Base-by-base conservation (phyloP, 331 rosid species). In the Ulmus americana region DNA sequence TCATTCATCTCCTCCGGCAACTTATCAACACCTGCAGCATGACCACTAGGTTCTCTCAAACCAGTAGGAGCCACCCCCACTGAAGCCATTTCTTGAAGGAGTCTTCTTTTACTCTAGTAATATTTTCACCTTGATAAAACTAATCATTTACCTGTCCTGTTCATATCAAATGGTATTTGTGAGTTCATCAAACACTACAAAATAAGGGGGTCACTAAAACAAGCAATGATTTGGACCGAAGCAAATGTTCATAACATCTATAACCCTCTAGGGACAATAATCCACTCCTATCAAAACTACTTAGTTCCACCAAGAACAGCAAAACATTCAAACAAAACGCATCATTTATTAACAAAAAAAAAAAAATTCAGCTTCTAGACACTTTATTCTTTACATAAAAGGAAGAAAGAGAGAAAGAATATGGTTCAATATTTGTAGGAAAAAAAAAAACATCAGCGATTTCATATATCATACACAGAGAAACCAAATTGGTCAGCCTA, bases 1-100 rank as follows among this genome's bases (percentile, higher is more conserved):
- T 86, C 97, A 45, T 83, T 91, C 97, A 91, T 83, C 87, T 91
- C 97, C 77, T 88, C 97, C 0, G 96, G 97, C 69, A 91, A 75
- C 74, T 83, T 83, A 74, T 86, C 97, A 79, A 88, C 88, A 46
- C 95, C 90, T 8, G 72, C 83, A 11, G 73, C 76, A 62, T 83
- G 90, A 52, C 83, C 90, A 76, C 78, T 72, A 10, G 88, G 64
- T 59, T 88, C 95, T 78, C 92, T 82, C 81, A 84, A 39, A 65
- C 84, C 77, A 10, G 88, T 61, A 70, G 96, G 96, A 46, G 81
- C 96, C 48, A 86, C 91, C 72, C 91, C 92, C 72, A 91, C 86
- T 1, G 95, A 86, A 10, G 91, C 82, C 97, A 91, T 91, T 57
- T 46, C 48, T 61, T 51, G 39, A 53, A 61, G 68, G 64, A 41